Conservation (phyloP, 225 moss, liverwort and hornwort species). For the Neckera pumila region DNA sequence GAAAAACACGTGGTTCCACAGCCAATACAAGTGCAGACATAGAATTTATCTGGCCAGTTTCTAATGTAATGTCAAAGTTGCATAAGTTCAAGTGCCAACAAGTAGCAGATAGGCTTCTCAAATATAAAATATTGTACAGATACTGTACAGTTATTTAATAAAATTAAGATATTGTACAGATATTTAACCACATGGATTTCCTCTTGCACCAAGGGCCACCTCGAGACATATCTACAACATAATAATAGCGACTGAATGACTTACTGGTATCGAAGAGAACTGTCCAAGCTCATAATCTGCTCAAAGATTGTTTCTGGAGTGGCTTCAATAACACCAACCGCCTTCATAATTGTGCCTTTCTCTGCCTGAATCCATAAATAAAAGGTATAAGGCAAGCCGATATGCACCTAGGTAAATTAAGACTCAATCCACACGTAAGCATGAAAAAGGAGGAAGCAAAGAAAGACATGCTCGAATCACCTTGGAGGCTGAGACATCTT, state of each 20-base stretch:
- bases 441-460: neutral
- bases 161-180: neutral
- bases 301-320: conserved; percentile 61
- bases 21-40: neutral
- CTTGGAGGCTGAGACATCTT: conserved; percentile 67
- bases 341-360: conserved; percentile 75
- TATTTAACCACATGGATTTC: neutral
- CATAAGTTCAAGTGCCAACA: neutral
- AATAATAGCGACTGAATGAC: neutral
- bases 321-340: conserved; percentile 69
- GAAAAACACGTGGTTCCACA: neutral
- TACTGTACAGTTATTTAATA: no score
- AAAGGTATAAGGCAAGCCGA: neutral
- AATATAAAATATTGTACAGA: neutral
- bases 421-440: neutral
- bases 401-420: neutral
- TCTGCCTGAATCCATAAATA: conserved; percentile 35
- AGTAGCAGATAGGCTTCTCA: neutral
- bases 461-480: conserved; percentile 9
- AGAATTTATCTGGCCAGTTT: neutral
- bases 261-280: conserved; percentile 56
- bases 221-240: neutral
- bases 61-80: neutral
- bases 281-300: conserved; percentile 76
- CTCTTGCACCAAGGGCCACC: neutral